Evolutionary conservation across 441 rosid genomes (phyloP).

Genomic region (Eugenia klotzschiana): DNA sequence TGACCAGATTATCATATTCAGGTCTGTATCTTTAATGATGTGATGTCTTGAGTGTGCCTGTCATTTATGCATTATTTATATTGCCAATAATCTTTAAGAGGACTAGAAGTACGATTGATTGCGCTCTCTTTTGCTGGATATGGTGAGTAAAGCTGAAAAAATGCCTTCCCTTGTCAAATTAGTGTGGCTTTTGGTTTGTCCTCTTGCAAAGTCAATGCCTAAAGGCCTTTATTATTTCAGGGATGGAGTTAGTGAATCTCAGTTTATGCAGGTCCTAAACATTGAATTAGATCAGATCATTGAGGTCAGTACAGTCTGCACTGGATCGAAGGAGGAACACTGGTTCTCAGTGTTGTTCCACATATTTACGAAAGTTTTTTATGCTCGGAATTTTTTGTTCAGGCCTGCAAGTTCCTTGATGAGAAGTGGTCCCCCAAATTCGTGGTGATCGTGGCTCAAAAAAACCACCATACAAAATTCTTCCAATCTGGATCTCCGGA

Average conservation of each 20-base stretch:
- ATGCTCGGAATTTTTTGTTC: not conserved
- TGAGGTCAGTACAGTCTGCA: not conserved
- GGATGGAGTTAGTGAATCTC: not conserved
- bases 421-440: conserved; percentile 2
- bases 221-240: not conserved
- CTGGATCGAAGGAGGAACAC: not conserved
- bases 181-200: not conserved
- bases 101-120: not conserved
- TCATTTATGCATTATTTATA: not conserved
- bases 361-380: not conserved
- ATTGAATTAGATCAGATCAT: not conserved
- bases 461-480: not conserved
- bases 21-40: not conserved
- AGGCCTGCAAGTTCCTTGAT: not conserved
- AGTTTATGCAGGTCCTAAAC: not conserved
- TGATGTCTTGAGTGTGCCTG: not conserved
- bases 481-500: not conserved
- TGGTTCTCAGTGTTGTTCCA: not conserved
- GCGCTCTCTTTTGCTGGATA: not conserved
- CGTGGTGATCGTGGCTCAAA: not conserved
- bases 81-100: not conserved
- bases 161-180: not conserved
- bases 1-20: not conserved
- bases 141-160: not conserved
- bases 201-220: not conserved